Evolutionary conservation across 2,329 filamentous ascomycete genomes (phyloP), one percentile per base, ranked within the genome.

Genomic region (Neurospora crassa): DNA sequence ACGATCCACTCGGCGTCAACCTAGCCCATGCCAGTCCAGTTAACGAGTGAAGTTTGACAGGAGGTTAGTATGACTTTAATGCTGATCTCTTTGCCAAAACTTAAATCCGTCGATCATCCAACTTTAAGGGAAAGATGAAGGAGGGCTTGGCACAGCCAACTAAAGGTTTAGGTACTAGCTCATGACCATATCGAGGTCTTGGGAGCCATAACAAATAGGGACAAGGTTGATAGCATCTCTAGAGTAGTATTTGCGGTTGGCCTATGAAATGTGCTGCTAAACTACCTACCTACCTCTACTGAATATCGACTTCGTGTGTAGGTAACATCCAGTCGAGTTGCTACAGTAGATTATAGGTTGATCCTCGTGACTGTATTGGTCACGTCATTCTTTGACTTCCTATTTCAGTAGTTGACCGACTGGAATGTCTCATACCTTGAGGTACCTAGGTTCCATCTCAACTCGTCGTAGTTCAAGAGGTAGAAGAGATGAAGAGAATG

Each of bases 1-100:
- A 79, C 73, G 53, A 79, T 78, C 77, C 78, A 79, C 71, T 79
- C 78, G 69, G 76, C 76, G 69, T 79, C 77, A 47, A 71, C 59
- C 37, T 74, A 75, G 70, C 78, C 78, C 14, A 80, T 75, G 45
- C 71, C 70, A 29, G 75, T 72, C 20, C 75, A 73, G 73, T 77
- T 75, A 40, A 71, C 71, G 40, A 79, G 70, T n/a, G 71, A 43
- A 10, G 79, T 45, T 1, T 5, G 8, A 8, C n/a, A 45, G 7
- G 41, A 42, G 41, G 41, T 18, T 5, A 29, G 29, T 29, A 29
- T 29, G 29, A 29, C 29, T 29, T 29, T 4, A 29, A 29, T 29
- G 29, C 29, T 29, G 29, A 29, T 29, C 29, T 29, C 29, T 29
- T 29, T 29, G 29, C 29, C 29, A 29, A 29, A 29, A 29, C 29